phyloP scores from a whole-genome alignment of 2,329 filamentous ascomycete genomes.

The Aureobasidium uvarum region DNA sequence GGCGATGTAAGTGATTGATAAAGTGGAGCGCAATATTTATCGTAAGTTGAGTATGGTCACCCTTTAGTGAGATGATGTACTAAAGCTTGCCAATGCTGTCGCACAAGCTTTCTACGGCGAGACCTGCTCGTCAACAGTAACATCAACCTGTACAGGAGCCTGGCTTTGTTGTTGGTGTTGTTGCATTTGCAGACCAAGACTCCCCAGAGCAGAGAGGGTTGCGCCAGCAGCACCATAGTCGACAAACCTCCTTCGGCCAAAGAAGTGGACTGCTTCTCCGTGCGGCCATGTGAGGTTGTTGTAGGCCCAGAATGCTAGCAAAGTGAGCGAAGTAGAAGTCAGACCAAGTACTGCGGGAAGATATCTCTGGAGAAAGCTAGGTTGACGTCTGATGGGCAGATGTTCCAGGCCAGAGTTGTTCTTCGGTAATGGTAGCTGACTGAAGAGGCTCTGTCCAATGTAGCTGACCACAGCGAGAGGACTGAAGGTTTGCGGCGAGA shows the following conservation, averaged over 20 bases:
- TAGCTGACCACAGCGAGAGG: constrained; percentile 1
- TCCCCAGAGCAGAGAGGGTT: constrained; percentile 34
- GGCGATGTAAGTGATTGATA: not conserved
- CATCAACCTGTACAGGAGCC: constrained; percentile 18
- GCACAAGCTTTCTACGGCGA: constrained; percentile 4
- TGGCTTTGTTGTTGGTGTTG: constrained; percentile 12
- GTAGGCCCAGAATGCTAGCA: constrained; percentile 26
- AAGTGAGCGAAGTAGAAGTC: constrained; percentile 19
- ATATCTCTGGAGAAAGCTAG: constrained; percentile 7
- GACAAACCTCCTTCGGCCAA: constrained; percentile 37
- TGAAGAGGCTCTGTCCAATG: constrained; percentile 12
- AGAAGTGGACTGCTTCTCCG: constrained; percentile 38
- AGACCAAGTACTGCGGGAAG: constrained; percentile 22
- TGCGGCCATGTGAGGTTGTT: constrained; percentile 35
- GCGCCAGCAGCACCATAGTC: constrained; percentile 40
- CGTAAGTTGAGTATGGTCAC: not conserved
- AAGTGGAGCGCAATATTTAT: not conserved
- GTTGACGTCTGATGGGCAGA: not conserved
- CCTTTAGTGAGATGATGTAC: not conserved
- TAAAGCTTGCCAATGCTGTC: not conserved
- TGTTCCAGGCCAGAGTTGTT: not conserved
- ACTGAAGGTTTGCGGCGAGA: not conserved
- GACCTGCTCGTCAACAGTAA: constrained; percentile 20
- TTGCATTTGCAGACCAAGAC: constrained; percentile 25
- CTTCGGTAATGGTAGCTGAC: constrained; percentile 20